phyloP scores from a whole-genome alignment of 2,329 filamentous ascomycete genomes.

The Cadophora sp. region DNA sequence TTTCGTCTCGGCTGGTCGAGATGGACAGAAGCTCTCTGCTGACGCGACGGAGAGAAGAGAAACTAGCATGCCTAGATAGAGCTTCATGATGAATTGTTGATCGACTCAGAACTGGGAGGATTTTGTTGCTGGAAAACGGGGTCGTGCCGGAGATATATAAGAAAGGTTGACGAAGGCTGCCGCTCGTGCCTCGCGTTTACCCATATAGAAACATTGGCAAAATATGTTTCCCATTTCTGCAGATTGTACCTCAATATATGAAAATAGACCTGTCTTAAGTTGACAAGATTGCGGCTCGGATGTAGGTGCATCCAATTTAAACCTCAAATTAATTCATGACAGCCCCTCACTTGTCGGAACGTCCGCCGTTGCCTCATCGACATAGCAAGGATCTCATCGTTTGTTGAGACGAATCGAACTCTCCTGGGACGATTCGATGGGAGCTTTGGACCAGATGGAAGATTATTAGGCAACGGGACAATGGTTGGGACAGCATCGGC shows the following conservation, averaged over 20 bases:
- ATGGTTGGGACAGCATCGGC: too few species aligned
- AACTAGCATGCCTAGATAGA: neutral
- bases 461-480: too few species aligned
- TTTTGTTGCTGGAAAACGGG: neutral
- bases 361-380: too few species aligned
- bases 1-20: constrained; percentile 20
- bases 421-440: too few species aligned
- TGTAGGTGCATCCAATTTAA: neutral
- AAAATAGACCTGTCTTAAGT: neutral
- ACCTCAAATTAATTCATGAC: neutral
- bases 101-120: neutral
- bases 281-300: neutral
- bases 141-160: neutral
- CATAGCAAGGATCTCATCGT: too few species aligned
- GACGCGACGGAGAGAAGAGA: neutral
- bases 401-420: too few species aligned
- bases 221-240: neutral
- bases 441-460: too few species aligned
- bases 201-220: neutral
- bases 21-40: constrained; percentile 29
- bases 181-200: neutral
- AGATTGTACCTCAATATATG: neutral
- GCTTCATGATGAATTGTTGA: neutral
- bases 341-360: neutral
- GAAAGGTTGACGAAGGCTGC: neutral